Percentiles rank a stretch among this genome's conserved stretches.
Evolutionary conservation across 495 filamentous ascomycete genomes (phyloP).

Genomic region (Podospora anserina): DNA sequence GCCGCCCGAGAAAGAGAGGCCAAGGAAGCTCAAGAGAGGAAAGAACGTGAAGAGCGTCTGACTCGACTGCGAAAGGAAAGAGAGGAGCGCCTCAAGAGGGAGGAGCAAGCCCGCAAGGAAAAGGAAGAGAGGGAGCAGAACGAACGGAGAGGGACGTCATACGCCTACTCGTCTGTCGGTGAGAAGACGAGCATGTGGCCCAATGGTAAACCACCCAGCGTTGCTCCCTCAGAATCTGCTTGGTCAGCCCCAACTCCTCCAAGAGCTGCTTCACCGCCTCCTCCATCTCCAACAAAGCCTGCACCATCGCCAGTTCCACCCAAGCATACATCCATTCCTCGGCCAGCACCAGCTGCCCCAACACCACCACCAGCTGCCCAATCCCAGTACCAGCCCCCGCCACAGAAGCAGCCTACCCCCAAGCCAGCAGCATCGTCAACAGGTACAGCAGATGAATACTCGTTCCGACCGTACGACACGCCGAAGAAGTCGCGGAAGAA

Average conservation of each 20-base stretch:
- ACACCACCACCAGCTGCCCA: not conserved
- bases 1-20: conserved; percentile 27
- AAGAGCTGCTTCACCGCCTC: conserved; percentile 17
- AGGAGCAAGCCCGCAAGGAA: conserved; percentile 25
- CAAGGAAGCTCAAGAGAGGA: conserved; percentile 40
- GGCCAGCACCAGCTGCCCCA: conserved; percentile 16
- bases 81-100: conserved; percentile 19
- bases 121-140: conserved; percentile 38
- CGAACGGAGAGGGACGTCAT: conserved; percentile 40
- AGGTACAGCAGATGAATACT: conserved; percentile 66
- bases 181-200: conserved; percentile 59
- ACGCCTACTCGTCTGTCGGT: conserved; percentile 53
- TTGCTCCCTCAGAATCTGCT: conserved; percentile 22
- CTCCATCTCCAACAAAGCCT: conserved; percentile 16
- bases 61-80: conserved; percentile 21
- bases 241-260: conserved; percentile 15
- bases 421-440: conserved; percentile 45
- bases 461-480: conserved; percentile 80
- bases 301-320: conserved; percentile 21
- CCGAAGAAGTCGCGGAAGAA: conserved; percentile 56
- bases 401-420: conserved; percentile 26
- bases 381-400: conserved; percentile 6
- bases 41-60: conserved; percentile 37
- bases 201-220: conserved; percentile 44
- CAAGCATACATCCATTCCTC: conserved; percentile 33